Conservation (phyloP, 106 monocot species). For the Narthecium ossifragum region DNA sequence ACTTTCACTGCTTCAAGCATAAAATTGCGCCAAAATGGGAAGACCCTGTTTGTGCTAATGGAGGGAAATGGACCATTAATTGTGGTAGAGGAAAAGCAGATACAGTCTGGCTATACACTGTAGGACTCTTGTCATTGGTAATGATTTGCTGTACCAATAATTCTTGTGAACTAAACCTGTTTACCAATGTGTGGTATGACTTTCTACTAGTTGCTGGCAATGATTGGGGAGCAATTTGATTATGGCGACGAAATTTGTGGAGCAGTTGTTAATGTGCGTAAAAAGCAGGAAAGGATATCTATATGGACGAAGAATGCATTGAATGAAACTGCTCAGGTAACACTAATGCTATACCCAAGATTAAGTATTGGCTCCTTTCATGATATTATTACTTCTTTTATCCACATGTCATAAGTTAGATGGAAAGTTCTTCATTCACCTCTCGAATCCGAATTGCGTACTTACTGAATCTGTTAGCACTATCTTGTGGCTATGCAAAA, state of each 20-base stretch:
- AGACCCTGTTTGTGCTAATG: slow-evolving; percentile 90
- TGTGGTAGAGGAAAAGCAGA: slow-evolving; percentile 71
- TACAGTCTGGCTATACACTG: slow-evolving; percentile 75
- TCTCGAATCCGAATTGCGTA: too few relatives aligned
- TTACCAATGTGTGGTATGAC: not conserved
- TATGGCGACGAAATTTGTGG: slow-evolving; percentile 97
- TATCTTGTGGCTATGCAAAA: not conserved
- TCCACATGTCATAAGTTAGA: not conserved
- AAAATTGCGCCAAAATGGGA: slow-evolving; percentile 98
- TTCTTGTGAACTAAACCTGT: not conserved
- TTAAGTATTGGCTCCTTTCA: too few relatives aligned
- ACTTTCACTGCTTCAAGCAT: slow-evolving; percentile 83
- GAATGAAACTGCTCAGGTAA: slow-evolving; percentile 92
- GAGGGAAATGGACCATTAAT: slow-evolving; percentile 85
- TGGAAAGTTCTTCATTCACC: not conserved
- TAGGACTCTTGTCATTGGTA: slow-evolving; percentile 15
- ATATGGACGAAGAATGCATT: slow-evolving; percentile 89
- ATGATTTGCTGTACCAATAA: not conserved
- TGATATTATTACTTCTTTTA: not conserved
- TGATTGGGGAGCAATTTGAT: slow-evolving; percentile 98
- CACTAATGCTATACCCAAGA: not conserved
- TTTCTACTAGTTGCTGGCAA: slow-evolving; percentile 50
- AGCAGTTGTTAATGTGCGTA: slow-evolving; percentile 80
- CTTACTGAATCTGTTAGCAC: not conserved
- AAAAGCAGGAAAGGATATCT: slow-evolving; percentile 68